phyloP scores from a whole-genome alignment of 2,329 filamentous ascomycete genomes.

The Trichoderma simmonsii region DNA sequence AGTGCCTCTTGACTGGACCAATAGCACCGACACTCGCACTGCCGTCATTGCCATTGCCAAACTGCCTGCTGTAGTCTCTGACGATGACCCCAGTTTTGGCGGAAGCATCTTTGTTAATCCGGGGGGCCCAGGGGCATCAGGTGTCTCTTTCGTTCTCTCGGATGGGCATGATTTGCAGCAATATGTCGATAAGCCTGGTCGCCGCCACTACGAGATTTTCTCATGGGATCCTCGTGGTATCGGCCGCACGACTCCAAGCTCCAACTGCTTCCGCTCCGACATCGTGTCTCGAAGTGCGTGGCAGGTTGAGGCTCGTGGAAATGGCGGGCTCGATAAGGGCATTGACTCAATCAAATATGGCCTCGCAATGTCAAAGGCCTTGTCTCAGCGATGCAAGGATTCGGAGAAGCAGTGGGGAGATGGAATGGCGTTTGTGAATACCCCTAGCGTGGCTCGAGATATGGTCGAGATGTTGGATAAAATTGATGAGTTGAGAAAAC shows the following conservation, averaged over 20 bases:
- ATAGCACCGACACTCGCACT: constrained; percentile 25
- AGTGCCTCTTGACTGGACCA: constrained; percentile 41
- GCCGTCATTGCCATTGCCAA: constrained; percentile 40
- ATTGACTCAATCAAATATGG: constrained; percentile 23
- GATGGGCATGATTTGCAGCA: constrained; percentile 28
- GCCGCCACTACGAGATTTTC: constrained; percentile 38
- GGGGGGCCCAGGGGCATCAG: constrained; percentile 42
- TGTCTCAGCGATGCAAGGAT: constrained; percentile 29
- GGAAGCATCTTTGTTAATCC: constrained; percentile 44
- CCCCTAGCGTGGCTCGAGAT: constrained; percentile 37
- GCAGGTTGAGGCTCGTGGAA: constrained; percentile 30
- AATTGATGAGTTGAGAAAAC: constrained; percentile 31
- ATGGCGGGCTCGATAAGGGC: constrained; percentile 27
- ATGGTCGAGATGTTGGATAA: constrained; percentile 42
- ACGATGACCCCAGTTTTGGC: constrained; percentile 35
- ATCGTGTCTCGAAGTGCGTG: constrained; percentile 28
- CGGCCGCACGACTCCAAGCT: constrained; percentile 33
- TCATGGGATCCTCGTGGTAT: constrained; percentile 43
- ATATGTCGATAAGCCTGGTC: constrained; percentile 24
- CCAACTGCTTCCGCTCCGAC: constrained; percentile 36
- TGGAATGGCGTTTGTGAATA: constrained; percentile 33
- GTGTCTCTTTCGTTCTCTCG: constrained; percentile 29
- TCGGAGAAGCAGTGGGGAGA: constrained; percentile 20
- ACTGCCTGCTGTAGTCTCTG: constrained; percentile 36
- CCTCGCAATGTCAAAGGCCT: constrained; percentile 25